Base-by-base conservation (phyloP, 2,329 filamentous ascomycete species). In the Alternaria triticina region DNA sequence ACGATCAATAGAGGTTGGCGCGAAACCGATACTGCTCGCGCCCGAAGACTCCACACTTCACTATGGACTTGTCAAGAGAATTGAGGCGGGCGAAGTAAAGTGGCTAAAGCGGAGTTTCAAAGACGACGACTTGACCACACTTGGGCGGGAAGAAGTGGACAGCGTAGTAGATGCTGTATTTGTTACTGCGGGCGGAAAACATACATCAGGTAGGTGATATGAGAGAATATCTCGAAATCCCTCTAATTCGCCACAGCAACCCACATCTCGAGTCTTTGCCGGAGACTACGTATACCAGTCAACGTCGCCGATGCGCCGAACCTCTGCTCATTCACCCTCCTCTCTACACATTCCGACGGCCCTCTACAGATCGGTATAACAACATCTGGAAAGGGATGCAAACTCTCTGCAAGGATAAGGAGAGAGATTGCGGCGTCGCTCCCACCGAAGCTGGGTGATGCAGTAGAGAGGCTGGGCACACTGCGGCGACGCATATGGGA, bases 301-400 rank as follows among this genome's bases (percentile, higher is more conserved):
- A 99, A 99, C 80, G 93, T 98, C 25, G 88, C 93, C 64, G 96
- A 99, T 82, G 88, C 92, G 0, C 92, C 95, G 0, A 86, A 88
- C 33, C 89, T 98, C 15, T 97, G 94, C 83, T 92, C 93, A 25
- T 97, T 99, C 79, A 91, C 91, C 6, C 86, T 99, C 56, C 88
- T 98, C 49, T 96, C 94, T 23, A 96, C 93, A 8, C 90, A 98
- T 79, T 89, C 88, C 58, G 94, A 97, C 74, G 96, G 96, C 0
- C 95, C 96, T 10, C 85, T 99, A 44, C 96, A 98, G 77, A 91
- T 99, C 64, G 96, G 96, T 65, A 91, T 99, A 61, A 98, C 96
- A 4, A 98, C 96, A 1, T 97, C 96, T 62, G 95, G 96, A 20
- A 90, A 92, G 72, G 96, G 96, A 2, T 98, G 96, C 83, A 97